Percentiles rank a stretch among this genome's conserved stretches.
Conservation (phyloP, 2,329 filamentous ascomycete species). For the Ascochyta lentis region DNA sequence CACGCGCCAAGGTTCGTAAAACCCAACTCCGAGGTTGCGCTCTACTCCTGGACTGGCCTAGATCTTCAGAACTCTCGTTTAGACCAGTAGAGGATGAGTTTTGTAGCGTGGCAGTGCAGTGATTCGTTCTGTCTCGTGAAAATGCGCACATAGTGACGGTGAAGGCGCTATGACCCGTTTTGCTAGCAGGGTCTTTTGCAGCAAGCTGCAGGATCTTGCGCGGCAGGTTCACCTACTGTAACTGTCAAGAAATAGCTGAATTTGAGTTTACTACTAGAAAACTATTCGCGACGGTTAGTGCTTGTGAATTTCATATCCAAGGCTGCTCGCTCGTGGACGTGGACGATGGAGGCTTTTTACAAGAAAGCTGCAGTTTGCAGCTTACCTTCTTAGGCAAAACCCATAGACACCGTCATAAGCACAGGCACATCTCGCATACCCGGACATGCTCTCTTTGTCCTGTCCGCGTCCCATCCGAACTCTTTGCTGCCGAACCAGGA, state of each 20-base stretch:
- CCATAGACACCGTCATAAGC: too few species aligned
- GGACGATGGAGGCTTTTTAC: neutral
- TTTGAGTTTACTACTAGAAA: neutral
- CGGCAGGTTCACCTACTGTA: neutral
- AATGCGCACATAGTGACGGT: neutral
- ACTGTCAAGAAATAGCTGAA: neutral
- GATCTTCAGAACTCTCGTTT: neutral
- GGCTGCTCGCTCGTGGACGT: neutral
- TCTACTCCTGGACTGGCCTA: neutral
- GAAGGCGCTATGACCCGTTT: neutral
- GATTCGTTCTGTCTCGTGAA: neutral
- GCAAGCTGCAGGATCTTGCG: neutral
- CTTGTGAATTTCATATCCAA: too few species aligned
- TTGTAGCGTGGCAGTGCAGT: neutral
- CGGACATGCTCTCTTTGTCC: neutral
- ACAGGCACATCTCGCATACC: neutral
- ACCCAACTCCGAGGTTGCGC: neutral
- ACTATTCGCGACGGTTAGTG: too few species aligned
- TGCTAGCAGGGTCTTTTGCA: neutral
- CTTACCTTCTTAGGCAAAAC: neutral
- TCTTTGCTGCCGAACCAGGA: neutral
- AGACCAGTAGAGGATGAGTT: neutral
- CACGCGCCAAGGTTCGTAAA: neutral
- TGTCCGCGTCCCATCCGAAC: neutral
- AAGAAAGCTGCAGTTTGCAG: neutral